Base-by-base conservation (phyloP, 805 yeast genomes). In the Saccharomycopsis sp. region DNA sequence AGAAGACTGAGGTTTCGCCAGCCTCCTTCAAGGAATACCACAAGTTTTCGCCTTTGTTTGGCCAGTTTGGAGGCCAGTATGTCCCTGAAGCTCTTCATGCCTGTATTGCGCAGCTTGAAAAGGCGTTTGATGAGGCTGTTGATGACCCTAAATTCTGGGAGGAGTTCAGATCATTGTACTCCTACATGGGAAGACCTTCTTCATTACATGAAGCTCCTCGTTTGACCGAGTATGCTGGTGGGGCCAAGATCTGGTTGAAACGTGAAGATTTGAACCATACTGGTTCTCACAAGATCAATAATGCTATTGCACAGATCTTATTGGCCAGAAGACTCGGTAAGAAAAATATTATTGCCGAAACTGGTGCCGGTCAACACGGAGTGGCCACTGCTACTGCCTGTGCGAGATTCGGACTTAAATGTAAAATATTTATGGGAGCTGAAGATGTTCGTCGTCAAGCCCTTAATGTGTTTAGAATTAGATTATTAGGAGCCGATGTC, bases 391-490 rank as follows among this genome's bases (percentile, higher is more conserved):
- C 96, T 34, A 88, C 96, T 61, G 96, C 96, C 0, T 86, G 92
- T 78, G 96, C 96, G 63, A 87, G 87, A 69, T 88, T 94, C 66
- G 99, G 99, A 56, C 72, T 94, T 73, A 82, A 87, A 70, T 94
- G 99, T 78, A 89, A 89, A 15, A 96, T 94, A 41, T 93, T 83
- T 69, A 94, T 94, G 99, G 99, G 99, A 63, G 98, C 98, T 52
- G 99, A 94, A 75, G 99, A 94, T 76, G 97, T 89, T 51, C 87
- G 97, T 73, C 89, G 99, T 75, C 99, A 94, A 79, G 97, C 99
- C 14, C 79, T 94, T 64, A 94, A 94, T 69, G 99, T 94, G 47
- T 94, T 94, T 80, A 84, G 99, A 78, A 94, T 94, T 96, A 82
- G 90, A 73, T 86, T 94, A 54, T 78, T 94, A 62, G 99, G 99